These are phyloP conservation scores for Urtica urens DNA, from an alignment of 306 rosid genomes.

Conservation along the genomic window DNA sequence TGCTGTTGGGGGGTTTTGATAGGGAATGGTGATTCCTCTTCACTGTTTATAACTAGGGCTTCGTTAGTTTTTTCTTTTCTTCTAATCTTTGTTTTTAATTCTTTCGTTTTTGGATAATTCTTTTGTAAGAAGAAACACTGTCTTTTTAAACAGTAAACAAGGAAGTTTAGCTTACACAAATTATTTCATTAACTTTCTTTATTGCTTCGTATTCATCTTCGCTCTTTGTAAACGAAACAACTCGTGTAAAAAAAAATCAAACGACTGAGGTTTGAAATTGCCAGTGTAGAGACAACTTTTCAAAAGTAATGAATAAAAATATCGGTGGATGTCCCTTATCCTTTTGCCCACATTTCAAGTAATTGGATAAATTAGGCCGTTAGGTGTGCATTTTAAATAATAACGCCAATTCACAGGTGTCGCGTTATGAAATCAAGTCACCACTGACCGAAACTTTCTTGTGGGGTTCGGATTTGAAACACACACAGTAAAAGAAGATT, in stretches of 20 bases:
- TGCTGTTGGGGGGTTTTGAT: not conserved
- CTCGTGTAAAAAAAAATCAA: too few species aligned
- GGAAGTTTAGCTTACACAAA: conserved; percentile 14
- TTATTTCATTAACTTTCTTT: not conserved
- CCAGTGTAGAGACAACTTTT: too few species aligned
- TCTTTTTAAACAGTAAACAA: conserved; percentile 25
- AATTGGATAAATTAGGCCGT: too few species aligned
- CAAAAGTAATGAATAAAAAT: too few species aligned
- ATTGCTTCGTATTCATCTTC: too few species aligned
- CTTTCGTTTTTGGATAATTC: conserved; percentile 45
- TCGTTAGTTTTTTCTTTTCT: conserved; percentile 21
- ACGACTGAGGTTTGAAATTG: too few species aligned
- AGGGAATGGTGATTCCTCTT: conserved; percentile 14
- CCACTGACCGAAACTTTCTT: not conserved
- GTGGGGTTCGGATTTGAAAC: not conserved
- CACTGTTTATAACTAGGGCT: conserved; percentile 6
- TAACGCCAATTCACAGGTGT: not conserved
- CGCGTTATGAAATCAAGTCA: not conserved
- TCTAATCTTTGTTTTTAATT: conserved; percentile 31
- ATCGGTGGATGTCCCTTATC: not conserved
- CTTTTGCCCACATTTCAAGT: not conserved
- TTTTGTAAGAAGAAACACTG: conserved; percentile 50
- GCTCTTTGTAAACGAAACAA: too few species aligned
- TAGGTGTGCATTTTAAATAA: not conserved
- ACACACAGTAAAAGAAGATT: not conserved